Percentiles rank a stretch among this genome's conserved stretches.
These are phyloP conservation scores for Diaporthe aspalathi DNA, from an alignment of 2,329 filamentous ascomycete genomes.

Conservation along the genomic window DNA sequence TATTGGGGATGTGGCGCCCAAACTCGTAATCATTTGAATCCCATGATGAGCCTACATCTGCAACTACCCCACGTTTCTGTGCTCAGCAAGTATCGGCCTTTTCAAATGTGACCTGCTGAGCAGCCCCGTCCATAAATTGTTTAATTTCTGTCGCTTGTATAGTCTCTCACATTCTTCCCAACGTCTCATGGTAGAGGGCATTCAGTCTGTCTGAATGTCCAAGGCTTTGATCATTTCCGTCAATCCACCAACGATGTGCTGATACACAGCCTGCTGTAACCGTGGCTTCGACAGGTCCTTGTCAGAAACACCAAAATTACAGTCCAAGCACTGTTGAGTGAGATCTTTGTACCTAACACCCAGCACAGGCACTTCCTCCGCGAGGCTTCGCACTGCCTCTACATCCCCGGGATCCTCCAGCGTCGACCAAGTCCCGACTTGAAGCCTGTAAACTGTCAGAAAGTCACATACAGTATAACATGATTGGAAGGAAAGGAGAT, in stretches of 20 bases:
- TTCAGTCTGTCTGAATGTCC: not conserved
- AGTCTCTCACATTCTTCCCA: too few species aligned
- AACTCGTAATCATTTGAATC: too few species aligned
- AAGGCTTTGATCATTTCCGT: constrained; percentile 13
- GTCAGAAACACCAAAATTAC: constrained; percentile 39
- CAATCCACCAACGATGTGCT: constrained; percentile 41
- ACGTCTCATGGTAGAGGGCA: too few species aligned
- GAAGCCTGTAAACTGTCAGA: not conserved
- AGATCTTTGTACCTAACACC: constrained; percentile 36
- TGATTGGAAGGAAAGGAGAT: too few species aligned
- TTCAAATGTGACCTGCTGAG: too few species aligned
- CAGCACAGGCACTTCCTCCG: not conserved
- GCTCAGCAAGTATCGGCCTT: too few species aligned
- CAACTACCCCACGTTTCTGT: too few species aligned
- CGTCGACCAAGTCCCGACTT: constrained; percentile 36
- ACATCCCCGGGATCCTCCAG: constrained; percentile 32
- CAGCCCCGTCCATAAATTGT: too few species aligned
- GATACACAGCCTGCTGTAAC: constrained; percentile 42
- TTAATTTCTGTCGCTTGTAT: too few species aligned
- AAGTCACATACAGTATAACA: too few species aligned
- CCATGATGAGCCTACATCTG: too few species aligned
- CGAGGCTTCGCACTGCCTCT: constrained; percentile 14
- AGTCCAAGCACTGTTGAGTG: constrained; percentile 37
- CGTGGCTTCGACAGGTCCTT: constrained; percentile 38
- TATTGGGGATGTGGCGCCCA: too few species aligned